Base-by-base conservation (phyloP, 2,329 filamentous ascomycete genomes). In the Botryotinia globosa region DNA sequence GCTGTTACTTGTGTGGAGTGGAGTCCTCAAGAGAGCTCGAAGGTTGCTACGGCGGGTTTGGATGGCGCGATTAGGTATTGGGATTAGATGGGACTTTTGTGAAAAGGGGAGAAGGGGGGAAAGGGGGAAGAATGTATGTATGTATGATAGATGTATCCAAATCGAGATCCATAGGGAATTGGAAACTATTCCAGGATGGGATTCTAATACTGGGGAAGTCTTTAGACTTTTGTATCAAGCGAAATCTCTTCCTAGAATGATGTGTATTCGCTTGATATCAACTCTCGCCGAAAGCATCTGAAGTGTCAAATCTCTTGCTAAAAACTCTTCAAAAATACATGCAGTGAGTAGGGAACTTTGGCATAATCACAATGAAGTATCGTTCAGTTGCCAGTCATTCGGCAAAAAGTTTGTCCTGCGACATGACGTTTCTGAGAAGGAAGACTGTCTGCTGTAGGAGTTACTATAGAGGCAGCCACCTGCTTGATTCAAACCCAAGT, bases 21-120 rank as follows among this genome's bases (percentile, higher is more conserved):
- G 95, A 94, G 98, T 82, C 94, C 95, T n/a, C 92, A 98, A 83
- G 96, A 99, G 86, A 96, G 92, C 29, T 96, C 92, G 80, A 98
- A 98, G 86, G 90, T 98, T 51, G 92, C 91, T 2, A 97, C 94
- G 44, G 97, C 94, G 20, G 96, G 96, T 32, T 83, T 97, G 82
- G 94, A 97, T 79, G 95, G 96, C 8, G 86, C 91, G 63, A 93
- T 99, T 74, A 93, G 92, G 81, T 95, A 95, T 81, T 98, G 94
- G 94, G 96, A 98, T 86, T 98, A 87, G 44, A 61, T 22, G 42
- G 20, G 8, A 2, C n/a, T 39, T 39, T 9, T 5, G n/a, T 20
- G 51, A 1, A 8, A 51, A 25, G 25, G 25, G 20, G 18, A 56
- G 25, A 51, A 3, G 1, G 8, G 6, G 9, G 4, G 48, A 34